Base-by-base conservation (phyloP, 352 stramenopile species). In the Pythium insidiosum region DNA sequence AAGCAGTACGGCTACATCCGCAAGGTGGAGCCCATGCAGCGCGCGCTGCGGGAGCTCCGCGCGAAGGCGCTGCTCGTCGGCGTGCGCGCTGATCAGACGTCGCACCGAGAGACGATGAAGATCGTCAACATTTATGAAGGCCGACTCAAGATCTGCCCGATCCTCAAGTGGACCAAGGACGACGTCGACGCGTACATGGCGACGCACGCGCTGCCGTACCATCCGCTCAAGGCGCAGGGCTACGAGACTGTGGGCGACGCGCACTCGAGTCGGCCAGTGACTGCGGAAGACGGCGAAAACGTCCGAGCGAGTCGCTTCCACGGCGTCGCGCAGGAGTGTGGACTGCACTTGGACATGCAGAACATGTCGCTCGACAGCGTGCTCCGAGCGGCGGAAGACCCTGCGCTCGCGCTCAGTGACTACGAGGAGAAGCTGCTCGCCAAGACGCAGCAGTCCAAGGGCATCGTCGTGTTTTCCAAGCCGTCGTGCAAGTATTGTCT, bases 21-120 rank as follows among this genome's bases (percentile, higher is more conserved):
- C 54, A 94, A 94, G 41, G 82, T 94, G 19, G 80, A 94, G 62
- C 82, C 82, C 36, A 89, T 94, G 75, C 68, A 92, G 43, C 69
- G 73, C 18, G 66, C 74, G 0, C 45, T 94, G 6, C 38, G 71
- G 6, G 68, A 89, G 22, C 58, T 94, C 15, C 40, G 72, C 23
- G 61, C 72, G 12, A 61, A 60, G 1, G 82, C 66, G 19, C 68
- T 94, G 44, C 67, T 94, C 2, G 81, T 86, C 6, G 82, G 82
- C 26, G 66, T 94, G 21, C 82, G 82, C n/a, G 79, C 79, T 1
- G 59, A 76, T 23, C 82, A 94, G 56, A 94, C 82, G 23, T 33
- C 61, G 40, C 63, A 84, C 33, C 75, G 82, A 20, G 61, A 85
- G 52, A 63, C 64, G 34, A 88, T 88, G 63, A 58, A 73, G 50